Conservation (phyloP, 306 rosid species). For the Gleditsia sinensis region DNA sequence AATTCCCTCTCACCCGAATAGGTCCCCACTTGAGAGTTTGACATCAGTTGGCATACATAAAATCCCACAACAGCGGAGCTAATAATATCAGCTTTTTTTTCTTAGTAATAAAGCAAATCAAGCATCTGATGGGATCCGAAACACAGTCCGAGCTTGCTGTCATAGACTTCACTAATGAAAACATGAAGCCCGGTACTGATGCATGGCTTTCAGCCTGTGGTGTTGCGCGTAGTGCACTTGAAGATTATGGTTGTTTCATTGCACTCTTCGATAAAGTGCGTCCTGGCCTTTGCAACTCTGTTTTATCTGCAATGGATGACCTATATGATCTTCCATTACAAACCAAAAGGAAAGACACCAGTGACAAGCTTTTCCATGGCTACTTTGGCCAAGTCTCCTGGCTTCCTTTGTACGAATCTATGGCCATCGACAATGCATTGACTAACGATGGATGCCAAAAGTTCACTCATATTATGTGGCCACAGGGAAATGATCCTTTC, state of each 20-base stretch:
- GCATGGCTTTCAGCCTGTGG: slow-evolving; percentile 42
- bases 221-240: slow-evolving; percentile 28
- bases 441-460: slow-evolving; percentile 31
- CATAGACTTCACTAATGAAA: slow-evolving; percentile 35
- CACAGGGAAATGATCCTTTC: slow-evolving; percentile 33
- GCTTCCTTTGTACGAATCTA: slow-evolving; percentile 47
- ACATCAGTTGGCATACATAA: neutral
- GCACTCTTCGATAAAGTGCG: slow-evolving; percentile 31
- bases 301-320: slow-evolving; percentile 25
- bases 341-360: slow-evolving; percentile 32
- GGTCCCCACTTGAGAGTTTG: neutral
- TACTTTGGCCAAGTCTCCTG: slow-evolving; percentile 38
- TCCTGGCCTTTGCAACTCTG: slow-evolving; percentile 33
- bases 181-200: slow-evolving; percentile 39
- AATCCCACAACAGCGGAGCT: neutral
- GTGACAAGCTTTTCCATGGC: slow-evolving; percentile 43
- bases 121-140: slow-evolving; percentile 38
- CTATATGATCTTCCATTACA: slow-evolving; percentile 39
- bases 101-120: neutral
- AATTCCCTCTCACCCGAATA: neutral
- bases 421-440: slow-evolving; percentile 37
- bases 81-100: neutral
- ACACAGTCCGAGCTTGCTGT: slow-evolving; percentile 20
- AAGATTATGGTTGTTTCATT: slow-evolving; percentile 43
- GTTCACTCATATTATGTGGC: slow-evolving; percentile 43